Evolutionary conservation across 257 asterid genomes (phyloP), one percentile per base, ranked within the genome.

Genomic region (Solanum pinnatisectum): DNA sequence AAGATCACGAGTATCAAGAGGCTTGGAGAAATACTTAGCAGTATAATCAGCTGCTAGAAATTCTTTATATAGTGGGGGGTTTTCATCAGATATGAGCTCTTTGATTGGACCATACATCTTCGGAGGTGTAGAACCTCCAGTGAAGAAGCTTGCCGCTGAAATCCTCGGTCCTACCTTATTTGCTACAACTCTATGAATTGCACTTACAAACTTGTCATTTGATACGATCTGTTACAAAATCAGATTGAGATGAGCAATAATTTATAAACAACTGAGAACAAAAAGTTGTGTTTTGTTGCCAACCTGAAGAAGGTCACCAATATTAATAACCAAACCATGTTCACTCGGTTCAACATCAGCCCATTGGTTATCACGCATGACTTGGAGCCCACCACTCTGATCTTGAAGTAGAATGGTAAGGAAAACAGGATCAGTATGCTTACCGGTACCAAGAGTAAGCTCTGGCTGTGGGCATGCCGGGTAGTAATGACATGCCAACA

Each of bases 271-370:
- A 20, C 22, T 25, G 6, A 36, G 3, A 22, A 5, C 0, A 8
- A 35, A 65, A 39, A 25, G 60, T n/a, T n/a, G 0, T 1, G 60
- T 85, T 3, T 39, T 65, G 40, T 44, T 42, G 44, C 86, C 1
- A 73, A 95, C 98, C 97, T 95, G 98, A n/a, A 95, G 88, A 92
- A 95, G 91, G 83, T 96, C 96, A 13, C 95, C 98, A 78, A 96
- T 91, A 87, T 96, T 96, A 88, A 94, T 93, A 3, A 93, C 94
- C 71, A 96, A 83, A 33, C 91, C 90, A 40, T 93, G 98, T 13
- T 90, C 78, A 15, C 93, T 7, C 81, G 97, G 98, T 0, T 79
- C 88, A 30, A 96, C 92, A 67, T 95, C 86, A 7, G 87, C 40
- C 91, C 95, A 94, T 22, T 91, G 93, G 82, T 93, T 90, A 9